Evolutionary conservation across 2,329 filamentous ascomycete species (phyloP).

Genomic region (Verticillium longisporum): DNA sequence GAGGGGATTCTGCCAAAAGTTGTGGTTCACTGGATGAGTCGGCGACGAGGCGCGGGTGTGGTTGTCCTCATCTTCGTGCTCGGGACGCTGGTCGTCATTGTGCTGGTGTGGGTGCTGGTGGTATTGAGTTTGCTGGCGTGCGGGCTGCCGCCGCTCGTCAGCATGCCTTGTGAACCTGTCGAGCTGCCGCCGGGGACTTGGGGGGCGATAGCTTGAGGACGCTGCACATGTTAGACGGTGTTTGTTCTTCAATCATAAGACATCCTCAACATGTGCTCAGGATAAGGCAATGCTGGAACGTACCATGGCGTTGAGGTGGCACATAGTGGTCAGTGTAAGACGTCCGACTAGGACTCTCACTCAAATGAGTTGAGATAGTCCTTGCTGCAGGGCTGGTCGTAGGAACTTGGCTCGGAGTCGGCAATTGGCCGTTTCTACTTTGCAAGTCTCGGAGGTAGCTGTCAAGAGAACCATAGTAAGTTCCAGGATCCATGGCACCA

Average conservation of each 20-base stretch:
- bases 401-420: not conserved
- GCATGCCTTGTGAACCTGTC: not conserved
- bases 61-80: slow-evolving; percentile 1
- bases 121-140: not conserved
- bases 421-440: not conserved
- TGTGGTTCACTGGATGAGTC: not conserved
- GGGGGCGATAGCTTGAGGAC: not conserved
- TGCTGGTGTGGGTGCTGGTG: not conserved
- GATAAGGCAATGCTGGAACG: not conserved
- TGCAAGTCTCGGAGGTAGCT: slow-evolving; percentile 11
- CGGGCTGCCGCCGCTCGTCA: not conserved
- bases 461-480: not conserved
- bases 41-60: slow-evolving; percentile 1
- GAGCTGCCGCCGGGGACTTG: not conserved
- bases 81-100: not conserved
- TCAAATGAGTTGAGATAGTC: not conserved
- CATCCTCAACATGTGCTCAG: too few species aligned
- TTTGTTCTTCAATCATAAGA: not conserved
- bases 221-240: not conserved
- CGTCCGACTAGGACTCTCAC: not conserved
- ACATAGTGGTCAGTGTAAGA: not conserved
- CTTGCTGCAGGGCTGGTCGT: not conserved
- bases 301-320: not conserved
- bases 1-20: slow-evolving; percentile 18
- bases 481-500: too few species aligned